Percentiles rank a stretch among this genome's conserved stretches.
Evolutionary conservation across 2,329 filamentous ascomycete species (phyloP).

Genomic region (Helicocarpus griseus): DNA sequence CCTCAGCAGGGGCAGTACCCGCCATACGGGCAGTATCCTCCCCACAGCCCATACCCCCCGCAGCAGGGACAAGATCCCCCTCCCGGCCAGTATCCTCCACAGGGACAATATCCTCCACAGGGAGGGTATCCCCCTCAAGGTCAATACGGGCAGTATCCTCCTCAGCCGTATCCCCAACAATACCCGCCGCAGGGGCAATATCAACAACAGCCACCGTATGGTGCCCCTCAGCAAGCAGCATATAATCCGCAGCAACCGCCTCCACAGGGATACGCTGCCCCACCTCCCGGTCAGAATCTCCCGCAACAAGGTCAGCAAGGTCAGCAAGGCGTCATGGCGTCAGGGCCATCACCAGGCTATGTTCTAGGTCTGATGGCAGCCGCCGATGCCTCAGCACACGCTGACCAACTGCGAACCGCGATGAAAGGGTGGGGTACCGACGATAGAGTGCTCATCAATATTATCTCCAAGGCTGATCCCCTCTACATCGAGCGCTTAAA

Average conservation of each 20-base stretch:
- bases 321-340: constrained; percentile 37
- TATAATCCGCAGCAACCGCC: constrained; percentile 4
- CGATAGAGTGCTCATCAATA: constrained; percentile 58
- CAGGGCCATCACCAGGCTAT: constrained; percentile 56
- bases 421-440: constrained; percentile 86
- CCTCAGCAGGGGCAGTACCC: not conserved
- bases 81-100: constrained; percentile 11
- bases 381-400: constrained; percentile 53
- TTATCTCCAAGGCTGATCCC: constrained; percentile 60
- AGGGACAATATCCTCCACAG: constrained; percentile 10
- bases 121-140: constrained; percentile 9
- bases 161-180: constrained; percentile 3
- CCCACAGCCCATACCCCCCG: constrained; percentile 3
- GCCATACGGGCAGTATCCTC: not conserved
- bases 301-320: not conserved
- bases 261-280: constrained; percentile 6
- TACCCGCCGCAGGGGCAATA: constrained; percentile 8
- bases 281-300: not conserved
- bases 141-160: constrained; percentile 1
- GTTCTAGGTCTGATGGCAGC: constrained; percentile 53
- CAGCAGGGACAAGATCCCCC: constrained; percentile 8
- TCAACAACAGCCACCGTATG: constrained; percentile 7
- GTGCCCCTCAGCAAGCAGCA: constrained; percentile 7
- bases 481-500: constrained; percentile 59
- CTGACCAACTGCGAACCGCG: constrained; percentile 58